phyloP scores from a whole-genome alignment of 768 basidiomycete species.

The Agrocybe pediades region DNA sequence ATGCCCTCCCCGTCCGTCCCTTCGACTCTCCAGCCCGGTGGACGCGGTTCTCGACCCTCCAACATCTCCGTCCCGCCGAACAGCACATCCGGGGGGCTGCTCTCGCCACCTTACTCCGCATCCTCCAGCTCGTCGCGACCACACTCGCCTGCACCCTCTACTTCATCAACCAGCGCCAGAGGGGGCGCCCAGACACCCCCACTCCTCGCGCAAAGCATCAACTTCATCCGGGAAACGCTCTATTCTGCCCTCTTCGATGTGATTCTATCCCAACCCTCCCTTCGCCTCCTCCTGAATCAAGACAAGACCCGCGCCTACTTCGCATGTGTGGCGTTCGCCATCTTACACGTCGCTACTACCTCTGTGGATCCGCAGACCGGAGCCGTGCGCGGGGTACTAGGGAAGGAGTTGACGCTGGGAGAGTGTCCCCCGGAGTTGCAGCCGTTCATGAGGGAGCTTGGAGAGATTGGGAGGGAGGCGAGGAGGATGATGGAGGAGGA shows the following conservation, averaged over 20 bases:
- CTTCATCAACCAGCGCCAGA: too few relatives aligned
- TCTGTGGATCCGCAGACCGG: conserved; percentile 48
- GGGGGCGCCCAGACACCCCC: conserved; percentile 36
- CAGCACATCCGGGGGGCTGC: conserved; percentile 1
- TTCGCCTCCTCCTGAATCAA: conserved; percentile 54
- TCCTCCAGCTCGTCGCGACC: conserved; percentile 23
- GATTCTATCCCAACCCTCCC: conserved; percentile 53
- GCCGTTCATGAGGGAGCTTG: conserved; percentile 73
- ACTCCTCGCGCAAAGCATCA: conserved; percentile 56
- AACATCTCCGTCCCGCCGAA: conserved; percentile 13
- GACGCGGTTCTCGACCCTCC: conserved; percentile 2
- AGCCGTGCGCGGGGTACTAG: conserved; percentile 58
- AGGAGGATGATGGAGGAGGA: conserved; percentile 56
- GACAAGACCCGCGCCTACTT: conserved; percentile 82
- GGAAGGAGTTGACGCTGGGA: conserved; percentile 51
- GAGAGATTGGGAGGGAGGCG: conserved; percentile 51
- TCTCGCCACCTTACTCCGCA: conserved; percentile 12
- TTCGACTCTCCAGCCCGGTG: conserved; percentile 7
- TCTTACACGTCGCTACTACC: conserved; percentile 64
- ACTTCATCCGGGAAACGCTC: conserved; percentile 83
- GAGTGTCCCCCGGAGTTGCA: conserved; percentile 65
- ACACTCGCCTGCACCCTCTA: conserved; percentile 33
- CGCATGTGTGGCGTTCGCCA: conserved; percentile 69
- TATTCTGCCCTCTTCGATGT: conserved; percentile 80
- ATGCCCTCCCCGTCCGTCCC: conserved; percentile 15